Evolutionary conservation across 768 basidiomycete genomes (phyloP), one percentile per base, ranked within the genome.

Genomic region (Collybia nuda): DNA sequence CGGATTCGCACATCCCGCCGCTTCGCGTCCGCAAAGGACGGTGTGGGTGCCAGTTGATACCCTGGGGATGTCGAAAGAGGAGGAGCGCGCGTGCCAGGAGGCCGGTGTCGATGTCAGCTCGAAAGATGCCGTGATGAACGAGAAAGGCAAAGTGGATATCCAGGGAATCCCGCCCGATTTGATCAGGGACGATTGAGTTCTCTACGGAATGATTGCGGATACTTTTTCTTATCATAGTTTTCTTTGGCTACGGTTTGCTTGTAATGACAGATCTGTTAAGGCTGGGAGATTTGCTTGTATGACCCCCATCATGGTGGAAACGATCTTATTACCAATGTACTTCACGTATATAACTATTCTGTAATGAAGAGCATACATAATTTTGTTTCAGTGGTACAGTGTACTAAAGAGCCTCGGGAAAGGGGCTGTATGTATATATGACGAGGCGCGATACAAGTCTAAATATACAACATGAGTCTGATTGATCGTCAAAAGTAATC

Each of bases 1-100:
- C 60, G 86, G 88, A 11, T 98, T 96, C 70, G 84, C 88, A 40
- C 96, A 96, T 59, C 96, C 96, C 14, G 93, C 93, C 6, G 77
- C 81, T 48, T 81, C 73, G 54, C 68, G 82, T 44, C 82, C 88
- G 41, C 90, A 93, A 68, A 77, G 85, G 54, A 75, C 82, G 4
- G 72, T 98, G 26, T 98, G 96, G 96, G 67, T 98, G 47, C 91
- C 96, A 18, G 67, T 71, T 35, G 96, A 98, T 63, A 58, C 67
- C 19, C 69, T 82, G n/a, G 84, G 85, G 7, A 61, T 93, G 47
- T 68, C 73, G 32, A 80, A 80, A 53, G 81, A 76, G 50, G 90
- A 91, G 71, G 82, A 79, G 56, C 63, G 69, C 53, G 80, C 68
- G 54, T 85, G 85, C 63, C 62, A 58, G 53, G 74, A 72, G 23